These are phyloP conservation scores for Mucor piriformis DNA, from an alignment of 371 early-diverging fungal species.

Conservation along the genomic window DNA sequence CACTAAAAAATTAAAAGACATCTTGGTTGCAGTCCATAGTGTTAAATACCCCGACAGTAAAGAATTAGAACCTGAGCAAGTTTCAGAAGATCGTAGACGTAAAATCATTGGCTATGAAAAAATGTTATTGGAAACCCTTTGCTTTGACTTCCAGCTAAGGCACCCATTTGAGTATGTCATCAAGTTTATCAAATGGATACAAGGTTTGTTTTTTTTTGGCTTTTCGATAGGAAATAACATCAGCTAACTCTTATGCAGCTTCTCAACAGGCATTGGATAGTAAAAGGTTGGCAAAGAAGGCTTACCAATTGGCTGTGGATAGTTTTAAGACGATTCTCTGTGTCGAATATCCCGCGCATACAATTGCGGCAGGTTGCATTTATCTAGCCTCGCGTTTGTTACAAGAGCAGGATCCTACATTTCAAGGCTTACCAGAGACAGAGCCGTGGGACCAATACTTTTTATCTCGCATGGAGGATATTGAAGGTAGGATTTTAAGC, in stretches of 20 bases:
- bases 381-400: conserved; percentile 56
- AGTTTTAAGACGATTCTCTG: conserved; percentile 64
- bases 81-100: conserved; percentile 60
- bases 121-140: conserved; percentile 61
- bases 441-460: conserved; percentile 52
- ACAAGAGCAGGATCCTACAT: conserved; percentile 31
- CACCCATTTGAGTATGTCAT: conserved; percentile 66
- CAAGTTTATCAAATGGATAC: conserved; percentile 63
- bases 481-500: conserved; percentile 41
- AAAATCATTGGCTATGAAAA: conserved; percentile 62
- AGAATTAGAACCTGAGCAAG: conserved; percentile 60
- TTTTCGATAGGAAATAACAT: background rate
- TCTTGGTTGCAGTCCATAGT: conserved; percentile 65
- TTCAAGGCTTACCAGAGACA: conserved; percentile 23
- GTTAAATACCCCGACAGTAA: conserved; percentile 58
- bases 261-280: conserved; percentile 40
- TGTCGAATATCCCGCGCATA: conserved; percentile 65
- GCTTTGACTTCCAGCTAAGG: conserved; percentile 66
- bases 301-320: conserved; percentile 57
- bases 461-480: conserved; percentile 56
- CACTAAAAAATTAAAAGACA: conserved; percentile 74
- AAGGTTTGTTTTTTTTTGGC: conserved; percentile 34
- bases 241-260: background rate
- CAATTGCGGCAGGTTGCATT: conserved; percentile 67
- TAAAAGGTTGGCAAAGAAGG: conserved; percentile 50